Percentiles rank a stretch among this genome's conserved stretches.
Evolutionary conservation across 2,329 filamentous ascomycete species (phyloP).

Genomic region (Alternaria brassicicola): DNA sequence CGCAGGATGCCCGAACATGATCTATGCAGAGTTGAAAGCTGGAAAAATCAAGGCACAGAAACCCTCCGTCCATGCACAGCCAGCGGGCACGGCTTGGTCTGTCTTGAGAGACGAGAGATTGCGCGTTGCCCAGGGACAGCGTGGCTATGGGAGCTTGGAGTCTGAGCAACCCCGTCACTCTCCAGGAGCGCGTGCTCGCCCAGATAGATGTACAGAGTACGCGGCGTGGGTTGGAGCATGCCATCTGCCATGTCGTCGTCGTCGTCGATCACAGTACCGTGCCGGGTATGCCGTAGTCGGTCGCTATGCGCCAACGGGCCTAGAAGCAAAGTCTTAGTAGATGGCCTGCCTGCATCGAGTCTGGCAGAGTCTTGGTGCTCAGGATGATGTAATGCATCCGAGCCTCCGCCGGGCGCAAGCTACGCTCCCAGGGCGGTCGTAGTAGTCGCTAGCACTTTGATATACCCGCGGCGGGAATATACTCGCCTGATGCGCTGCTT

Average conservation of each 20-base stretch:
- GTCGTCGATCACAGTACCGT: conserved; percentile 24
- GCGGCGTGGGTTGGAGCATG: background rate
- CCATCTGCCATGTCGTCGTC: no score
- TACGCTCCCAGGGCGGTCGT: background rate
- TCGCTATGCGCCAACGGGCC: conserved; percentile 28
- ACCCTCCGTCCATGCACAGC: background rate
- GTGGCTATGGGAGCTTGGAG: background rate
- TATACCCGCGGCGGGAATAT: conserved; percentile 10
- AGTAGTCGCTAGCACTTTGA: background rate
- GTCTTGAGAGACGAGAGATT: background rate
- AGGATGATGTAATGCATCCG: conserved; percentile 39
- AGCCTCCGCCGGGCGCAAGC: conserved; percentile 20
- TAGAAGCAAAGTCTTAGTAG: conserved; percentile 18
- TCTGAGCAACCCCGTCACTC: conserved; percentile 1
- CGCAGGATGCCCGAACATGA: background rate
- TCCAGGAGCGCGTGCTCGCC: conserved; percentile 4
- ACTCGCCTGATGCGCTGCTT: conserved; percentile 14
- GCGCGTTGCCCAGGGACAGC: conserved; percentile 3
- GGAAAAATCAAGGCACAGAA: background rate
- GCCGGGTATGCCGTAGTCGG: conserved; percentile 38
- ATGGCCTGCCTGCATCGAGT: conserved; percentile 25
- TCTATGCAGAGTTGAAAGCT: background rate
- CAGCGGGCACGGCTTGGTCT: background rate
- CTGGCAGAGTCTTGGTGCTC: conserved; percentile 16
- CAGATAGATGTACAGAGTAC: conserved; percentile 6